Base-by-base conservation (phyloP, 2,329 filamentous ascomycete species). In the Clarireedia hainanense region DNA sequence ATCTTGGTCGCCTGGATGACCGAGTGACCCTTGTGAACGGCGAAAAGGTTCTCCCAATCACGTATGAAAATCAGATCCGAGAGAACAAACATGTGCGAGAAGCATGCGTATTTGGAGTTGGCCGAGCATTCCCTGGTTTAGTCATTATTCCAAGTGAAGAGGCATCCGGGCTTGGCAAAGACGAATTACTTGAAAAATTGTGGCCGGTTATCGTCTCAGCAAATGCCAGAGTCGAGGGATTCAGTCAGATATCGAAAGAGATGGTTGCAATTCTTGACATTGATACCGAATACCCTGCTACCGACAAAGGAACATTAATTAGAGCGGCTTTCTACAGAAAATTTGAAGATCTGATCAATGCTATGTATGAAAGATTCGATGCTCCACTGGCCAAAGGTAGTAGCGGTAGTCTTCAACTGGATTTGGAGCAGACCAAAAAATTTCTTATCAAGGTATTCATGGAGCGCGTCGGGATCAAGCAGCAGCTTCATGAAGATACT, bases 71-170 rank as follows among this genome's bases (percentile, higher is more conserved):
- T 6, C 72, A 73, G 0, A 75, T 85, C 4, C 72, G 80, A 10
- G 74, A 81, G 50, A 72, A 79, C 47, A 69, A 72, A 6, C 67
- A 76, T 0, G 79, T 85, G 0, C 70, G 75, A n/a, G 83, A 85
- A 57, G 77, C 76, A 0, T 70, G 82, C 4, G 75, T 83, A 0
- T 83, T 84, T 59, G 82, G 82, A 0, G 73, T 76, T 1, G 79
- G 76, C 4, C 74, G 73, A 48, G 71, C 74, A 0, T 71, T 77
- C 27, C 78, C 79, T 0, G 81, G 81, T 1, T 62, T 83, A 6
- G 60, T 84, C 7, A 69, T 85, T n/a, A 69, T 85, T 27, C 74
- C 75, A 27, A 72, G 74, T 6, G 73, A 77, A 20, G 67, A 70
- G 3, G 74, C 74, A 0, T 63, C 64, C 0, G 59, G 70, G 0